Evolutionary conservation across 2,329 filamentous ascomycete species (phyloP).

Genomic region (Trichoderma oligosporum): DNA sequence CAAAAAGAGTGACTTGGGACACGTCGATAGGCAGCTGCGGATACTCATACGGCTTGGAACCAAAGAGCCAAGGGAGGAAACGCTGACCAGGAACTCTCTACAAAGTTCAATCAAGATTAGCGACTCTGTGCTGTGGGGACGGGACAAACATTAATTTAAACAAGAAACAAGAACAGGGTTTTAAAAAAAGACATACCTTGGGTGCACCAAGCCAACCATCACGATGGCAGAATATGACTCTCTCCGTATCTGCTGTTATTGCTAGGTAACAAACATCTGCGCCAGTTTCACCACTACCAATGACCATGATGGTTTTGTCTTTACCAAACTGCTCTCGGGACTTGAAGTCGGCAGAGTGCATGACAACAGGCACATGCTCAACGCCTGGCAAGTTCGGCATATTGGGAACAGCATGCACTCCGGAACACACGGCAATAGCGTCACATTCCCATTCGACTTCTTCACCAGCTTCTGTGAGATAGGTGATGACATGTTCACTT

Average conservation of each 20-base stretch:
- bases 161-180: too few relatives aligned
- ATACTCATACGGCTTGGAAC: constrained; percentile 21
- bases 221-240: constrained; percentile 40
- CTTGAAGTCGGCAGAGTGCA: constrained; percentile 44
- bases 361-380: constrained; percentile 32
- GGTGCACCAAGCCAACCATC: constrained; percentile 34
- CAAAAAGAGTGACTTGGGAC: constrained; percentile 39
- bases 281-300: constrained; percentile 43
- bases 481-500: constrained; percentile 27
- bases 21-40: constrained; percentile 31
- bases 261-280: constrained; percentile 42
- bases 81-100: constrained; percentile 22
- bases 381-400: constrained; percentile 38
- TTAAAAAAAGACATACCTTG: constrained; percentile 2
- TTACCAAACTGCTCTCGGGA: constrained; percentile 36
- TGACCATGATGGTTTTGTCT: constrained; percentile 38
- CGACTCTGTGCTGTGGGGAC: neutral
- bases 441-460: constrained; percentile 37
- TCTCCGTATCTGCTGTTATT: constrained; percentile 37
- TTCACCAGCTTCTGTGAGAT: constrained; percentile 17
- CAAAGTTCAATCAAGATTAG: neutral
- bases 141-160: too few relatives aligned
- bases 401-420: constrained; percentile 38
- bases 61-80: constrained; percentile 24
- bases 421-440: constrained; percentile 43